Evolutionary conservation across 164 flowering plant species (phyloP), one percentile per base, ranked within the genome.

Genomic region (Magnolia officinalis): DNA sequence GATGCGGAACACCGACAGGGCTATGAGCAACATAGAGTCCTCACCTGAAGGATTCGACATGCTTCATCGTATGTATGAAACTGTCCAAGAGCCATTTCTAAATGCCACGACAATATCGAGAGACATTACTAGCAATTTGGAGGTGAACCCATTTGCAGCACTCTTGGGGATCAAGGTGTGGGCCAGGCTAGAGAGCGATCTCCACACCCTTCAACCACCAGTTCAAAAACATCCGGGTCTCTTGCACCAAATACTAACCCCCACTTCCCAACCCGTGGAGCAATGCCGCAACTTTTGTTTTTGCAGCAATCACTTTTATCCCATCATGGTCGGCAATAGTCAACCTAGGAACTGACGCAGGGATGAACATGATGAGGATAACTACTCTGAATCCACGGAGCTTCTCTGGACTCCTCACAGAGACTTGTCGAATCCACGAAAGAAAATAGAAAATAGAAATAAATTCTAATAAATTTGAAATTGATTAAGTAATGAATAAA

Each of bases 51-150:
- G 98, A 67, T 94, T 94, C 67, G 92, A 94, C 82, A 91, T 91
- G 96, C 92, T 95, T 14, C 89, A 97, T 80, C 95, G 98, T 74
- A 95, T 95, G 98, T 95, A 95, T 82, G 98, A 95, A 85, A 95
- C 88, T 85, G 98, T 95, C 63, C 98, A 95, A 81, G 98, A 92
- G 76, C 98, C 98, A 74, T 88, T 95, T 70, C 76, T 92, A 71
- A 94, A 92, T 83, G 97, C 97, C 45, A 89, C 98, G 52, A 90
- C 95, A 18, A 86, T 88, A 87, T 82, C 89, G 80, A 91, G 94
- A 64, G 91, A 85, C 3, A 58, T 77, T 45, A 93, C 89, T 75
- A 89, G 85, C 82, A 86, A 84, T 83, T 16, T 64, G 50, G 85
- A 81, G 49, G 81, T 95, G 26, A 94, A 94, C 78, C 97, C 96